A percentile compares a stretch with the other conserved stretches of the same genome.
phyloP scores from a whole-genome alignment of 495 filamentous ascomycete genomes.

The Trichoderma asperelloides region DNA sequence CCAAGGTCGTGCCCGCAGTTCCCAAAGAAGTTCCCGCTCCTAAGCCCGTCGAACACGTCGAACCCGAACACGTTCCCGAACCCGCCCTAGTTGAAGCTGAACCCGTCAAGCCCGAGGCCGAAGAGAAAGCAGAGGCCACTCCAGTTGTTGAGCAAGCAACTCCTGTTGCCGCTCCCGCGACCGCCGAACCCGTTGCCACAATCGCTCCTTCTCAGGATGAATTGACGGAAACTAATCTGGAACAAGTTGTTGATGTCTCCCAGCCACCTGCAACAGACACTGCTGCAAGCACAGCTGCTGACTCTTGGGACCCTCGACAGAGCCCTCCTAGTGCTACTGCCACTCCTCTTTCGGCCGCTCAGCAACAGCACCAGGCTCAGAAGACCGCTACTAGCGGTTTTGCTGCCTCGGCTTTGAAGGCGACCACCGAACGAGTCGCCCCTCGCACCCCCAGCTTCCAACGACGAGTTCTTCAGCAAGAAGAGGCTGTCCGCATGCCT shows the following conservation, averaged over 20 bases:
- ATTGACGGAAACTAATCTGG: conserved; percentile 84
- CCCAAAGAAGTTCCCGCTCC: conserved; percentile 33
- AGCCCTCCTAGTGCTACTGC: conserved; percentile 33
- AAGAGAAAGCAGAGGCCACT: conserved; percentile 22
- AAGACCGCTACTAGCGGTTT: conserved; percentile 56
- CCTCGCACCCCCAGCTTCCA: conserved; percentile 64
- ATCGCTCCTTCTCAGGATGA: conserved; percentile 68
- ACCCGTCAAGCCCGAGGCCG: conserved; percentile 22
- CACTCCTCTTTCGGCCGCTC: conserved; percentile 47
- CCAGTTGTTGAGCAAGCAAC: conserved; percentile 17
- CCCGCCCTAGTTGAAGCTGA: conserved; percentile 24
- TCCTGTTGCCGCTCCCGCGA: conserved; percentile 17
- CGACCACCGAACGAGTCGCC: conserved; percentile 43
- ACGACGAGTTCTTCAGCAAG: conserved; percentile 81
- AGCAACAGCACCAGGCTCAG: conserved; percentile 47
- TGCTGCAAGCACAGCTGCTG: conserved; percentile 82
- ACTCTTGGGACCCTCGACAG: conserved; percentile 64
- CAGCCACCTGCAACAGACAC: conserved; percentile 67
- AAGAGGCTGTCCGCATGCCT: conserved; percentile 96
- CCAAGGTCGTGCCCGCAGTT: conserved; percentile 24
- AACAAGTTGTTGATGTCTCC: conserved; percentile 76
- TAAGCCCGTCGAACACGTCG: conserved; percentile 31
- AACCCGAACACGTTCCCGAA: conserved; percentile 30
- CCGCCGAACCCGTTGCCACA: conserved; percentile 42
- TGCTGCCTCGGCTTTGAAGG: conserved; percentile 67